Evolutionary conservation across 148 eudicot species (phyloP).

Genomic region (Diospyros lotus): DNA sequence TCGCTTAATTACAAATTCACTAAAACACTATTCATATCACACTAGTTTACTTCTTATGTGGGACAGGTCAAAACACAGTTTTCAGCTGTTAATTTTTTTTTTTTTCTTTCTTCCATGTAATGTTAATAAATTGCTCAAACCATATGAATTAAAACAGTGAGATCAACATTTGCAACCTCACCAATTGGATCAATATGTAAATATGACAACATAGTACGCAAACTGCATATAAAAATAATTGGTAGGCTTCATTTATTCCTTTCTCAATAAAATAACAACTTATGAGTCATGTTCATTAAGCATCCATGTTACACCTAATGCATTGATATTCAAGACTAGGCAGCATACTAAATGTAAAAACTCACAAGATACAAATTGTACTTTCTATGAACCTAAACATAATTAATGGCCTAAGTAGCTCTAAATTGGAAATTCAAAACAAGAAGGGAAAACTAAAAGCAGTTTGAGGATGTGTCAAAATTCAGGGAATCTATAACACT

Average conservation of each 20-base stretch:
- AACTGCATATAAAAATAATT: no score
- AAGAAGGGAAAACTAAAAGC: constrained; percentile 1
- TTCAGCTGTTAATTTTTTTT: no score
- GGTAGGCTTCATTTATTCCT: neutral
- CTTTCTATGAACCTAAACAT: neutral
- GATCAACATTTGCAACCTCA: neutral
- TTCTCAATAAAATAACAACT: no score
- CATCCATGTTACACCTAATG: no score
- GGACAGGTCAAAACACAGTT: no score
- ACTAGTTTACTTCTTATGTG: neutral
- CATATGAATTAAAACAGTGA: neutral
- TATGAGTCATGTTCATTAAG: no score
- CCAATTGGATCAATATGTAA: neutral
- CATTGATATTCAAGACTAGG: no score
- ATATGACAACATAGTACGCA: no score
- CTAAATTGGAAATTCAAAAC: neutral
- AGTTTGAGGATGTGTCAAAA: neutral
- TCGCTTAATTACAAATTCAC: neutral
- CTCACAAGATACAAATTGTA: no score
- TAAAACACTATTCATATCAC: neutral
- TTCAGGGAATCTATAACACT: neutral
- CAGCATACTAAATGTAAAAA: no score
- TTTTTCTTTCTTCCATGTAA: neutral
- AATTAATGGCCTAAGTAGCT: neutral
- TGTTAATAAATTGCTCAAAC: neutral